These are phyloP conservation scores for Fusarium avenaceum DNA, from an alignment of 2,329 filamentous ascomycete genomes.

Conservation along the genomic window DNA sequence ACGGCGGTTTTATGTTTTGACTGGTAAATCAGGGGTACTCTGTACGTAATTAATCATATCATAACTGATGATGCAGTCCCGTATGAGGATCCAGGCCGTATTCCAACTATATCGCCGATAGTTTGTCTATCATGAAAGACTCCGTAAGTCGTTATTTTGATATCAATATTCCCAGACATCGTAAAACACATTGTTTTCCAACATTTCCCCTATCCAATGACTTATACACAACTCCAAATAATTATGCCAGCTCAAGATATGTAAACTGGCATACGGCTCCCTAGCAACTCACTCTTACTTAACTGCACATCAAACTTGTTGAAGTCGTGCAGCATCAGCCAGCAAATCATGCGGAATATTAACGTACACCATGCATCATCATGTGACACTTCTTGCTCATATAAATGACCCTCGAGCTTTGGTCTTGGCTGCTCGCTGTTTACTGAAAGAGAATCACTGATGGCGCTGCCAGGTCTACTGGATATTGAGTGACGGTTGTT, in stretches of 20 bases:
- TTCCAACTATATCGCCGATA: neutral
- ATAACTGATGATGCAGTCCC: neutral
- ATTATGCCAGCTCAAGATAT: slow-evolving; percentile 54
- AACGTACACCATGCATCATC: slow-evolving; percentile 68
- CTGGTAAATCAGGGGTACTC: neutral
- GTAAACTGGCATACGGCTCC: slow-evolving; percentile 69
- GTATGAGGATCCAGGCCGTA: neutral
- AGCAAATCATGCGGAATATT: slow-evolving; percentile 70
- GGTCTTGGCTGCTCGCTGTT: slow-evolving; percentile 19
- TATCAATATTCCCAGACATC: slow-evolving; percentile 21
- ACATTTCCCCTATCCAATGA: neutral
- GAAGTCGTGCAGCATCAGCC: slow-evolving; percentile 70
- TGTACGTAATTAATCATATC: neutral
- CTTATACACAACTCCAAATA: neutral
- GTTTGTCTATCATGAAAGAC: neutral
- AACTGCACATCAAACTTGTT: slow-evolving; percentile 67
- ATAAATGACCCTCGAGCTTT: slow-evolving; percentile 34
- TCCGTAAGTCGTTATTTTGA: slow-evolving; percentile 27
- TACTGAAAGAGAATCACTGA: slow-evolving; percentile 30
- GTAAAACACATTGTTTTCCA: slow-evolving; percentile 8
- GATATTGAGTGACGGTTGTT: slow-evolving; percentile 24
- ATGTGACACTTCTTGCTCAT: slow-evolving; percentile 48
- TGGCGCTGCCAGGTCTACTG: slow-evolving; percentile 29
- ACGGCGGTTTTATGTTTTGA: slow-evolving; percentile 9
- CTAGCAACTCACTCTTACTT: slow-evolving; percentile 66